Evolutionary conservation across 768 basidiomycete genomes (phyloP).

Genomic region (Brasilioporus rufonigricans): DNA sequence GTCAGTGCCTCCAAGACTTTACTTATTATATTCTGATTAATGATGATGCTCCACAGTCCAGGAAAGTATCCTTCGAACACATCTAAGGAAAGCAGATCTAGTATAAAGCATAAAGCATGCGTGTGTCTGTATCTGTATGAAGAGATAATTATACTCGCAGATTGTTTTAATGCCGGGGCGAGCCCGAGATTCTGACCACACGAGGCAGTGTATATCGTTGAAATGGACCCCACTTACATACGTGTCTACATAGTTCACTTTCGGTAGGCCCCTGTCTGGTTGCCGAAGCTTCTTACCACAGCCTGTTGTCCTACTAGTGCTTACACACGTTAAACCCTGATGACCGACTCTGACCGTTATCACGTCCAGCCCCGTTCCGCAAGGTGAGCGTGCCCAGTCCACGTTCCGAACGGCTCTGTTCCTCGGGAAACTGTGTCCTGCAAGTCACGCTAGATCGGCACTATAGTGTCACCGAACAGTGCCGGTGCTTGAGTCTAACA

Average conservation of each 20-base stretch:
- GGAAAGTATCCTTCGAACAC: constrained; percentile 69
- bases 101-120: constrained; percentile 47
- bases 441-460: too few relatives aligned
- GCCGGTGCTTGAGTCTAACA: too few relatives aligned
- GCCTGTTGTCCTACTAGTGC: too few relatives aligned
- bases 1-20: constrained; percentile 38
- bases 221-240: background rate
- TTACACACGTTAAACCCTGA: too few relatives aligned
- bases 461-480: too few relatives aligned
- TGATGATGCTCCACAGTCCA: constrained; percentile 42
- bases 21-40: background rate
- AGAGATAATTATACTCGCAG: background rate
- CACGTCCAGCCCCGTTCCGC: constrained; percentile 42
- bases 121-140: constrained; percentile 1
- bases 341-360: constrained; percentile 16
- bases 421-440: constrained; percentile 33
- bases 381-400: constrained; percentile 64
- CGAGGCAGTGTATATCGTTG: background rate
- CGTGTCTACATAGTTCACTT: too few relatives aligned
- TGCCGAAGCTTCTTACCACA: too few relatives aligned
- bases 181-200: background rate
- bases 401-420: constrained; percentile 57
- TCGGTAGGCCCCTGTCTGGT: too few relatives aligned
- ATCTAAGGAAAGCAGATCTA: constrained; percentile 63
- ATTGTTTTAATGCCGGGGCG: background rate